Evolutionary conservation across 768 basidiomycete genomes (phyloP).

Genomic region (Tricholoma hemisulphureum): DNA sequence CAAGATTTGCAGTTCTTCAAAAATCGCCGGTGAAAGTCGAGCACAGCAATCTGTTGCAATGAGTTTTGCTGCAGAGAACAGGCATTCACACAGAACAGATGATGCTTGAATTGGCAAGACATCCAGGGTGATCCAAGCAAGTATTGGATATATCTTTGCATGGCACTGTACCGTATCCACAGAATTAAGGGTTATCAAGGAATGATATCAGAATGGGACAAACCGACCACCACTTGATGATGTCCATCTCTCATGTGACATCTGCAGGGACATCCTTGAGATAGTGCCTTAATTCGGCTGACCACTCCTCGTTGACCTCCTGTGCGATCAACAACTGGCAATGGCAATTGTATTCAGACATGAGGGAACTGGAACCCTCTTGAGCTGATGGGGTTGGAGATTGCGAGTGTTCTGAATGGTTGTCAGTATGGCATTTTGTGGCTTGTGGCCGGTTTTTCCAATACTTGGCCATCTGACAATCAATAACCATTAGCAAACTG

Average conservation of each 20-base stretch:
- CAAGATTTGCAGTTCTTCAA: not conserved
- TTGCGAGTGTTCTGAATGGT: not conserved
- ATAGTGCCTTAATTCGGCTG: not conserved
- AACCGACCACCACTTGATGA: not conserved
- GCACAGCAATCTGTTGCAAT: too few species aligned
- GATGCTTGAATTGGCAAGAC: not conserved
- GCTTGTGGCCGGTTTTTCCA: not conserved
- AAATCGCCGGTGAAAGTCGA: not conserved
- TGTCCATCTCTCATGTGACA: not conserved
- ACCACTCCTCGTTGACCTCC: not conserved
- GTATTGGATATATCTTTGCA: not conserved
- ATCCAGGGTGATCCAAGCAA: not conserved
- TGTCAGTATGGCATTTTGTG: not conserved
- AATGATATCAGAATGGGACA: not conserved
- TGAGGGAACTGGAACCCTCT: not conserved
- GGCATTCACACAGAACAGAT: not conserved
- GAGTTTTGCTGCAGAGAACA: too few species aligned
- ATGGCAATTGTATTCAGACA: not conserved
- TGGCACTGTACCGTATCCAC: not conserved
- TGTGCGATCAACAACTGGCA: not conserved
- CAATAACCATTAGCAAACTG: slow-evolving; percentile 20
- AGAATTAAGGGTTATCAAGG: not conserved
- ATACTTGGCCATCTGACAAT: not conserved
- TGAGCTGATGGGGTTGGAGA: not conserved
- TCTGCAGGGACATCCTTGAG: not conserved